phyloP scores from a whole-genome alignment of 208 protist genomes.

The Sergeia podlipaevii region DNA sequence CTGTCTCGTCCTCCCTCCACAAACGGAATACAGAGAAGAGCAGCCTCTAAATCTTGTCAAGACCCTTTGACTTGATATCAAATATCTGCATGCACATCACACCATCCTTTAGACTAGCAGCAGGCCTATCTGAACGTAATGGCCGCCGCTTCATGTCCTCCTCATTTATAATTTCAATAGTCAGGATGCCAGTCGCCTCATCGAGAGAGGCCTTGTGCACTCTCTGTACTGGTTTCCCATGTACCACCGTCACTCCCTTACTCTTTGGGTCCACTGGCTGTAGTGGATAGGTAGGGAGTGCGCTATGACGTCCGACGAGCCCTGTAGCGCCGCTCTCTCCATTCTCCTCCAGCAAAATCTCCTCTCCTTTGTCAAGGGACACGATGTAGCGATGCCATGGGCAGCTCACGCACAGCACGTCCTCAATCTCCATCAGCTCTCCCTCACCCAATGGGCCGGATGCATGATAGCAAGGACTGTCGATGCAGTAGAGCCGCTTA shows the following conservation, averaged over 20 bases:
- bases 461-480: conserved; percentile 85
- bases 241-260: conserved; percentile 12
- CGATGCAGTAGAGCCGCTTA: conserved; percentile 61
- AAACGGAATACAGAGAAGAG: conserved; percentile 1
- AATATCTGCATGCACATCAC: conserved; percentile 85
- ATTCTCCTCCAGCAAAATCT: conserved; percentile 40
- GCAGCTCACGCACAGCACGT: conserved; percentile 77
- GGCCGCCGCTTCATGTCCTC: conserved; percentile 36
- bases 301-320: not conserved
- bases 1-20: too few relatives aligned
- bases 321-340: not conserved
- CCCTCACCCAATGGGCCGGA: conserved; percentile 80
- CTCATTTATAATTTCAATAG: conserved; percentile 66
- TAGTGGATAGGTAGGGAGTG: conserved; percentile 31
- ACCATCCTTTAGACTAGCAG: conserved; percentile 55
- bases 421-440: conserved; percentile 76
- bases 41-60: conserved; percentile 23
- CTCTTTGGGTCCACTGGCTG: conserved; percentile 5
- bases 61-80: conserved; percentile 69
- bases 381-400: conserved; percentile 82
- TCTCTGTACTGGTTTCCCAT: conserved; percentile 53
- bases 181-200: conserved; percentile 62
- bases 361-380: conserved; percentile 63
- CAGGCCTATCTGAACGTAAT: conserved; percentile 51
- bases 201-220: conserved; percentile 61